These are phyloP conservation scores for Fusarium multiceps DNA, from an alignment of 2,329 filamentous ascomycete species.

Conservation along the genomic window DNA sequence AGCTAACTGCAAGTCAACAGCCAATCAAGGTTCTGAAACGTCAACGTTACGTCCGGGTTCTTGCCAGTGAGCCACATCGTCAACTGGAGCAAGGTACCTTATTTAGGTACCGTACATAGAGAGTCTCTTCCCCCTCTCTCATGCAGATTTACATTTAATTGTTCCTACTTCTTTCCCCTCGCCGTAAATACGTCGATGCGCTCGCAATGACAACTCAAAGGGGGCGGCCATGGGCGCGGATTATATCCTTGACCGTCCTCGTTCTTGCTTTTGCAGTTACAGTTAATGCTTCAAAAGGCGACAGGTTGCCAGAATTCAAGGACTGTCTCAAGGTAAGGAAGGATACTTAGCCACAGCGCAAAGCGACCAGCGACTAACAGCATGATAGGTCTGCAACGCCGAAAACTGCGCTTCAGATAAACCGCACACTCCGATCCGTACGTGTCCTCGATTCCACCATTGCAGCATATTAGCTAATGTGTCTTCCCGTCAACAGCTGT, in stretches of 20 bases:
- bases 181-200: conserved; percentile 46
- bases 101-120: not conserved
- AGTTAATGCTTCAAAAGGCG: conserved; percentile 80
- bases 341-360: not conserved
- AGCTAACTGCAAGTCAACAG: not conserved
- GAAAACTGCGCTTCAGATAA: conserved; percentile 81
- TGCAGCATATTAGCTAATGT: conserved; percentile 22
- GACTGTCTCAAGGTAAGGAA: conserved; percentile 81
- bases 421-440: conserved; percentile 74
- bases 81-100: conserved; percentile 18
- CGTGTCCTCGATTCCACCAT: conserved; percentile 48
- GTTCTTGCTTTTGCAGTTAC: conserved; percentile 55
- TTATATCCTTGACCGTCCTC: conserved; percentile 51
- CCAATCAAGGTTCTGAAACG: conserved; percentile 38
- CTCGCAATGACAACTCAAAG: conserved; percentile 48
- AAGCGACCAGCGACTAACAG: conserved; percentile 23
- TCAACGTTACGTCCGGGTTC: conserved; percentile 19
- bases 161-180: conserved; percentile 3
- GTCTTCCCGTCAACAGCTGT: conserved; percentile 67
- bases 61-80: conserved; percentile 39
- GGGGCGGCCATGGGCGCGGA: conserved; percentile 50
- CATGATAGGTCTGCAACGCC: conserved; percentile 77
- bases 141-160: conserved; percentile 13
- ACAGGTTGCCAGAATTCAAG: conserved; percentile 86
- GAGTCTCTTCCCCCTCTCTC: conserved; percentile 16